Percentiles rank a stretch among this genome's conserved stretches.
phyloP scores from a whole-genome alignment of 1,139 yeast genomes.

The Debaryomyces sp. region DNA sequence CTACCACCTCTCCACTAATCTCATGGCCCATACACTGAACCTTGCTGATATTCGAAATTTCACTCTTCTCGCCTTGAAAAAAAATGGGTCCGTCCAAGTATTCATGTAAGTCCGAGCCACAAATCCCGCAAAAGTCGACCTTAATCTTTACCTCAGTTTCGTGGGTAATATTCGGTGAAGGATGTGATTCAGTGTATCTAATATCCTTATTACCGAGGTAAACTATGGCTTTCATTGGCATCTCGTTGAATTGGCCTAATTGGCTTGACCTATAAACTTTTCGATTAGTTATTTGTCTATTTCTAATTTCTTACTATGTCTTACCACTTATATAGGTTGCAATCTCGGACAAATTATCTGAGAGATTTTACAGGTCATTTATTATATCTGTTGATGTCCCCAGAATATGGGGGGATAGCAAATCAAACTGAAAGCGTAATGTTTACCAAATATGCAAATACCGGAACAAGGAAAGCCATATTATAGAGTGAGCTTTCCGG shows the following conservation, averaged over 20 bases:
- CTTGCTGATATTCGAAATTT: conserved; percentile 19
- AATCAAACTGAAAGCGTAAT: background rate
- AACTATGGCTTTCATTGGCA: conserved; percentile 56
- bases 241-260: background rate
- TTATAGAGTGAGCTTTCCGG: background rate
- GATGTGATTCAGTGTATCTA: conserved; percentile 41
- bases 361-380: conserved; percentile 2
- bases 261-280: background rate
- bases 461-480: background rate
- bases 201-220: conserved; percentile 54
- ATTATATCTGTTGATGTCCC: background rate
- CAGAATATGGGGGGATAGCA: background rate
- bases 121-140: conserved; percentile 58
- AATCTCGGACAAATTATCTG: conserved; percentile 7
- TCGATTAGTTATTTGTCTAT: background rate
- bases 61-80: conserved; percentile 30
- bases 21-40: conserved; percentile 53
- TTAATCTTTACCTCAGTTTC: conserved; percentile 54
- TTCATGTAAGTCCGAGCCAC: conserved; percentile 63
- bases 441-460: background rate
- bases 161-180: conserved; percentile 46
- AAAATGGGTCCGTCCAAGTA: conserved; percentile 56
- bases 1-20: conserved; percentile 49
- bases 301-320: background rate
- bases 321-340: background rate